These are phyloP conservation scores for Lepiota venenata DNA, from an alignment of 768 basidiomycete species.

Conservation along the genomic window DNA sequence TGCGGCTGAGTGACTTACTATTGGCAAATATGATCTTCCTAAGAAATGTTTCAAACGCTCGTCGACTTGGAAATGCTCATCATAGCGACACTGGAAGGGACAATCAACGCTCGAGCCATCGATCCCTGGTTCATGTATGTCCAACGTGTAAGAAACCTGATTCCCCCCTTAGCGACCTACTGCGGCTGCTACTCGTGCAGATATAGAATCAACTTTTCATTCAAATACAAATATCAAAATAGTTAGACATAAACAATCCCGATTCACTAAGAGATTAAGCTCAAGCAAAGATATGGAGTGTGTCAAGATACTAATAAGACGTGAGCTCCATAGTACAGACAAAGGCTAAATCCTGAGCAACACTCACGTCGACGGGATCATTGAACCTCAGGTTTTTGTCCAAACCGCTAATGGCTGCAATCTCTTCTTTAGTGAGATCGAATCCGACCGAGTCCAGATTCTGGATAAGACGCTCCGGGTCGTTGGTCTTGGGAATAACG, in stretches of 20 bases:
- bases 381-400: conserved; percentile 39
- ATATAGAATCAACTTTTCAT: neutral
- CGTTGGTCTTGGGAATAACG: conserved; percentile 72
- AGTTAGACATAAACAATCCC: conserved; percentile 7
- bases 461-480: conserved; percentile 39
- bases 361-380: conserved; percentile 24
- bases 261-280: neutral
- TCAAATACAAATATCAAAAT: conserved; percentile 7
- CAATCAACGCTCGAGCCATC: too few relatives aligned
- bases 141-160: too few relatives aligned
- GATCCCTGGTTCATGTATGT: too few relatives aligned
- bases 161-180: too few relatives aligned
- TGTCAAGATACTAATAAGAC: conserved; percentile 22
- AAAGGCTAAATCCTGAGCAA: neutral
- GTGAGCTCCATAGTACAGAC: neutral
- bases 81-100: too few relatives aligned
- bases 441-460: conserved; percentile 43
- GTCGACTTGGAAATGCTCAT: too few relatives aligned
- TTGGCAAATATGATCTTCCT: too few relatives aligned
- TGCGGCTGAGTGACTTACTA: too few relatives aligned
- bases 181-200: too few relatives aligned
- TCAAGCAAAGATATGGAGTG: conserved; percentile 25
- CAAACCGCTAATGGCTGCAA: conserved; percentile 53
- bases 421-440: conserved; percentile 54
- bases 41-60: too few relatives aligned